phyloP scores from a whole-genome alignment of 306 rosid species.

The Myrica gale region DNA sequence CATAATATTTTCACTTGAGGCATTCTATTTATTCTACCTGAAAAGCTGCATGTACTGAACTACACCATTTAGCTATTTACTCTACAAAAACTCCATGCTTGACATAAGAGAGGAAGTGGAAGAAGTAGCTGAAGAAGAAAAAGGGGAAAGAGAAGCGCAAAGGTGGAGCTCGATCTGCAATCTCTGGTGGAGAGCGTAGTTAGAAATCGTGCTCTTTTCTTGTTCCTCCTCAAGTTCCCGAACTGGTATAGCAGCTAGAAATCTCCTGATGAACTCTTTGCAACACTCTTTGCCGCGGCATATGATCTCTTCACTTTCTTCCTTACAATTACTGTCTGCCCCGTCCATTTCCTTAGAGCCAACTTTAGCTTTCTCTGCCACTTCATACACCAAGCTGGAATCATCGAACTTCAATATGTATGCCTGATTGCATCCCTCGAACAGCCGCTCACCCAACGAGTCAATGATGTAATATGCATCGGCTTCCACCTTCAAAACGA shows the following conservation, averaged over 20 bases:
- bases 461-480: constrained; percentile 68
- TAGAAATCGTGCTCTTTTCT: constrained; percentile 28
- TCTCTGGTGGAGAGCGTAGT: constrained; percentile 42
- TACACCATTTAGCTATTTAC: constrained; percentile 20
- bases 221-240: constrained; percentile 54
- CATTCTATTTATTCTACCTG: background rate
- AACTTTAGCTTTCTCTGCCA: constrained; percentile 8
- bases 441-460: constrained; percentile 67
- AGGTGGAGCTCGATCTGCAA: constrained; percentile 76
- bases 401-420: constrained; percentile 63
- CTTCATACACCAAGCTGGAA: constrained; percentile 45
- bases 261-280: constrained; percentile 65
- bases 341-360: constrained; percentile 2
- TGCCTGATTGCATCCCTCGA: constrained; percentile 60
- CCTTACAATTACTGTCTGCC: background rate
- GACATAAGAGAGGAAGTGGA: constrained; percentile 26
- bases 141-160: constrained; percentile 27
- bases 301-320: constrained; percentile 20
- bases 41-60: background rate
- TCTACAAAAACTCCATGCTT: constrained; percentile 13
- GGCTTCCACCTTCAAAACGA: constrained; percentile 59
- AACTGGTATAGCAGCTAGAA: constrained; percentile 59
- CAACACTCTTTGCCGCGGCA: constrained; percentile 78
- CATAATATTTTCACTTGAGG: background rate
- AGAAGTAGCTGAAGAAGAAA: constrained; percentile 25